A percentile compares a stretch with the other conserved stretches of the same genome.
Conservation (phyloP, 2,329 filamentous ascomycete genomes). For the Claviceps fusiformis region DNA sequence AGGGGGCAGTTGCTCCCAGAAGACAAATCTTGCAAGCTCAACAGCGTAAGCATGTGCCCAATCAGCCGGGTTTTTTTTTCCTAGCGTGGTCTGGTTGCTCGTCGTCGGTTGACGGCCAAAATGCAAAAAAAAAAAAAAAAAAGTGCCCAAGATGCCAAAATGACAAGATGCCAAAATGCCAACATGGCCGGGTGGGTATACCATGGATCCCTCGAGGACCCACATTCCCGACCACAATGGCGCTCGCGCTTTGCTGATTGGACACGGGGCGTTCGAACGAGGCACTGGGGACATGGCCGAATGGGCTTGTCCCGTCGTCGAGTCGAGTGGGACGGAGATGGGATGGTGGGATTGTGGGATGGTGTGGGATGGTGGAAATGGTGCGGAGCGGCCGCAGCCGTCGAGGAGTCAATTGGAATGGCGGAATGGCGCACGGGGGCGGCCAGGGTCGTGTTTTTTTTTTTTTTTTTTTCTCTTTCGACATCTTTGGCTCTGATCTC, state of each 20-base stretch:
- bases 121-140: too few species aligned
- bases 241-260: background rate
- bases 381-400: background rate
- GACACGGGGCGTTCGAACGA: background rate
- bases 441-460: too few species aligned
- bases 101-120: background rate
- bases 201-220: background rate
- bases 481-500: background rate
- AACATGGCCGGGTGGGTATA: too few species aligned
- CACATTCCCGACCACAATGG: background rate
- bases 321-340: too few species aligned
- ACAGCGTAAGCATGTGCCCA: too few species aligned
- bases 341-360: too few species aligned
- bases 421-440: background rate
- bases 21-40: too few species aligned
- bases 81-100: background rate
- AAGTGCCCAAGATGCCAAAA: too few species aligned
- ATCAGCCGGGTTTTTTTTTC: background rate
- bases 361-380: background rate
- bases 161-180: too few species aligned
- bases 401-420: background rate
- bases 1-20: background rate
- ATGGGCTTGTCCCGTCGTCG: background rate
- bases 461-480: too few species aligned
- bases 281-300: background rate